Evolutionary conservation across 2,329 filamentous ascomycete species (phyloP).

Genomic region (Trichophyton verrucosum): DNA sequence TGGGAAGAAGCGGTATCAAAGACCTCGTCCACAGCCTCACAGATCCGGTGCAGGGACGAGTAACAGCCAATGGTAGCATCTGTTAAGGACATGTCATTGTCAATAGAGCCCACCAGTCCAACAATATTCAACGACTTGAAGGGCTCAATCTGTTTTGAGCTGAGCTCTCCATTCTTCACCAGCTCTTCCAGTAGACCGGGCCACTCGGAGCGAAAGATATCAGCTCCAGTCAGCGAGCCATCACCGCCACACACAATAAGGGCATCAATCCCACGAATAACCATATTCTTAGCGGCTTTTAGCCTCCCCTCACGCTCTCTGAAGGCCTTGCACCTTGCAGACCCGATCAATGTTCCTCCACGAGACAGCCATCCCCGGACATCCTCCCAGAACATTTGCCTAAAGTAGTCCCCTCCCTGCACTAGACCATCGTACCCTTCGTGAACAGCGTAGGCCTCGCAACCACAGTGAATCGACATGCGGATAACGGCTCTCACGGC

Average conservation of each 20-base stretch:
- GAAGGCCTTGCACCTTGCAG: constrained; percentile 84
- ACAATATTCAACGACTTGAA: constrained; percentile 91
- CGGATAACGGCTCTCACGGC: constrained; percentile 82
- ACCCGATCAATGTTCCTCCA: constrained; percentile 91
- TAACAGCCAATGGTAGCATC: constrained; percentile 97
- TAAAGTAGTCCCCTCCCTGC: constrained; percentile 75
- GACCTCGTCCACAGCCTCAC: constrained; percentile 85
- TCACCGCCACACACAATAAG: constrained; percentile 95
- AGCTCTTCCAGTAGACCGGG: constrained; percentile 76
- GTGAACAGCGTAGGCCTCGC: constrained; percentile 69
- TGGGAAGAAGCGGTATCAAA: constrained; percentile 93
- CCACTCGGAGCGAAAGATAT: constrained; percentile 89
- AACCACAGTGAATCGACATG: constrained; percentile 74
- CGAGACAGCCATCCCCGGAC: constrained; percentile 89
- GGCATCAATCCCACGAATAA: constrained; percentile 84
- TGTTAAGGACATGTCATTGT: constrained; percentile 94
- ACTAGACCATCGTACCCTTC: constrained; percentile 96
- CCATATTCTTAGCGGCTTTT: constrained; percentile 84
- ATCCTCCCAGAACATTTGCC: constrained; percentile 79
- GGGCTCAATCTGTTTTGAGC: constrained; percentile 55
- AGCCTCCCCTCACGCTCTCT: constrained; percentile 76
- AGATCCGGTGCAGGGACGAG: constrained; percentile 83
- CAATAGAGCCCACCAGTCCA: constrained; percentile 89
- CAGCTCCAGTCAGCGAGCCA: constrained; percentile 87
- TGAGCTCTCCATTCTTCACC: constrained; percentile 59